Percentiles rank a stretch among this genome's conserved stretches.
phyloP scores from a whole-genome alignment of 1,139 yeast genomes.

The Nakaseomyces glabratus region DNA sequence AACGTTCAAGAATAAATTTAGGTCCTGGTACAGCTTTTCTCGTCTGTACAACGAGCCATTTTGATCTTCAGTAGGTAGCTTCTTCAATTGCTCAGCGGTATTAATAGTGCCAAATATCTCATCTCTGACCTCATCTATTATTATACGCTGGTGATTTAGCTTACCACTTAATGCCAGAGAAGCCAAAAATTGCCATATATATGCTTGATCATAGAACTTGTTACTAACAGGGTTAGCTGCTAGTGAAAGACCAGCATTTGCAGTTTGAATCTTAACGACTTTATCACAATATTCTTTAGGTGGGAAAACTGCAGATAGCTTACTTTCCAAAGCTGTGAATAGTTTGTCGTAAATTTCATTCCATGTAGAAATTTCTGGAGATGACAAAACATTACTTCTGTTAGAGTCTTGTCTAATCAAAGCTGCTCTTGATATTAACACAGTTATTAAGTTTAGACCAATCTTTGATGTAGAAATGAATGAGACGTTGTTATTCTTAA shows the following conservation, averaged over 20 bases:
- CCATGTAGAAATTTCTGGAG: slow-evolving; percentile 56
- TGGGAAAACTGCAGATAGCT: slow-evolving; percentile 75
- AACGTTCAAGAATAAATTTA: slow-evolving; percentile 88
- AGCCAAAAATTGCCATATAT: slow-evolving; percentile 96
- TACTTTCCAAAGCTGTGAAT: slow-evolving; percentile 71
- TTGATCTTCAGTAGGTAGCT: slow-evolving; percentile 33
- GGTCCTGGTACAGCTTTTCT: slow-evolving; percentile 62
- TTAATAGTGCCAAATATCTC: slow-evolving; percentile 86
- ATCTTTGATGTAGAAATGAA: slow-evolving; percentile 73
- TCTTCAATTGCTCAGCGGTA: slow-evolving; percentile 59
- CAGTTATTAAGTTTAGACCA: slow-evolving; percentile 81
- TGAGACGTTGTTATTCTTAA: slow-evolving; percentile 64
- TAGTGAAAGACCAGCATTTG: slow-evolving; percentile 7
- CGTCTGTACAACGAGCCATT: slow-evolving; percentile 47
- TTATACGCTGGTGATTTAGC: slow-evolving; percentile 84
- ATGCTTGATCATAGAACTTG: slow-evolving; percentile 57
- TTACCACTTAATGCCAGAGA: slow-evolving; percentile 89
- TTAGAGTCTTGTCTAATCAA: slow-evolving; percentile 76
- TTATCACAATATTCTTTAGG: slow-evolving; percentile 37
- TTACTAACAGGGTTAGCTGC: slow-evolving; percentile 8
- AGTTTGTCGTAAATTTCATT: slow-evolving; percentile 71
- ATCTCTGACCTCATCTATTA: slow-evolving; percentile 91
- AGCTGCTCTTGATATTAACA: slow-evolving; percentile 85
- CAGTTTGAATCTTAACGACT: slow-evolving; percentile 11
- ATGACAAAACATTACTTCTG: slow-evolving; percentile 41